Conservation (phyloP, 2,329 filamentous ascomycete genomes). For the Colletotrichum sp. region DNA sequence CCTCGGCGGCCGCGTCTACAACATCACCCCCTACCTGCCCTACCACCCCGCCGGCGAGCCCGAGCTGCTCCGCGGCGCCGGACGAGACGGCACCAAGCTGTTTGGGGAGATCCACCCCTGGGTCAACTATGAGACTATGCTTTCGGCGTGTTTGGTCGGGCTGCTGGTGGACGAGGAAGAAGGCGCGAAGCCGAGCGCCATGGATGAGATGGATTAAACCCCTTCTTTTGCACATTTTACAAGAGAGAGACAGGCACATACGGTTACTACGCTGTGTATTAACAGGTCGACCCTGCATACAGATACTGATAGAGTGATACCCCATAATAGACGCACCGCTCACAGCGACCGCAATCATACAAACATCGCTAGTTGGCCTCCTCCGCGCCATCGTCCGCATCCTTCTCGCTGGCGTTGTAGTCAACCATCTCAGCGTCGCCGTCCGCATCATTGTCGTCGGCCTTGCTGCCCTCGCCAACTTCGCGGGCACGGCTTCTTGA, state of each 20-base stretch:
- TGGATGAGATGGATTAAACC: constrained; percentile 66
- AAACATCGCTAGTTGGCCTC: not conserved
- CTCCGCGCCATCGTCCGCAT: not conserved
- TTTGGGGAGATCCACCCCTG: constrained; percentile 73
- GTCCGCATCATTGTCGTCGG: not conserved
- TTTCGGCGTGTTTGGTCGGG: constrained; percentile 66
- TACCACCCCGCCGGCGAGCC: constrained; percentile 90
- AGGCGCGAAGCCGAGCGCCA: constrained; percentile 42
- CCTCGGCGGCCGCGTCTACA: constrained; percentile 90
- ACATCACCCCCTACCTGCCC: constrained; percentile 85
- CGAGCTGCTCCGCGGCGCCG: constrained; percentile 71
- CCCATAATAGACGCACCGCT: constrained; percentile 26
- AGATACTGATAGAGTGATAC: constrained; percentile 32
- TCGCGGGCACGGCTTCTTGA: not conserved
- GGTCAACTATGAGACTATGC: constrained; percentile 77
- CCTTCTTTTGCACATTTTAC: not conserved
- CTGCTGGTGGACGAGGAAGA: constrained; percentile 66
- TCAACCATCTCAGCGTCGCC: not conserved
- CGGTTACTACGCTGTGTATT: not conserved
- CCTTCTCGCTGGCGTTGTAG: not conserved
- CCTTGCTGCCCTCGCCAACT: not conserved
- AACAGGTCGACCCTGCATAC: not conserved
- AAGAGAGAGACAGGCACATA: not conserved
- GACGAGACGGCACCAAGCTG: constrained; percentile 64
- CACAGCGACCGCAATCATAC: not conserved